Conservation (phyloP, 2,329 filamentous ascomycete species). For the Ustulina deusta region DNA sequence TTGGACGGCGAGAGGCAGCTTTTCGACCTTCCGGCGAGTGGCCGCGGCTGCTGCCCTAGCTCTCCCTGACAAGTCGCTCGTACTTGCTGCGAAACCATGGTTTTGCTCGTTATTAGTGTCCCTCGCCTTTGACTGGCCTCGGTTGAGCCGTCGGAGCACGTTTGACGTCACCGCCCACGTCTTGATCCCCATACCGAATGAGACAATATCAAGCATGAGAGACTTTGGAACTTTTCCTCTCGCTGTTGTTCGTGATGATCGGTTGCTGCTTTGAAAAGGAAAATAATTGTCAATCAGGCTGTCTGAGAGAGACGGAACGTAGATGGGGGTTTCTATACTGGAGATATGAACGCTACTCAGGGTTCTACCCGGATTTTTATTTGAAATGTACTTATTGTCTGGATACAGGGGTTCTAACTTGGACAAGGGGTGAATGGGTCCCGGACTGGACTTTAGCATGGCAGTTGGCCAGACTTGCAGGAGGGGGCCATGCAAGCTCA, state of each 20-base stretch:
- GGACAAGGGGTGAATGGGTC: constrained; percentile 21
- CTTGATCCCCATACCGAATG: constrained; percentile 34
- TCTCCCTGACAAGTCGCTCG: constrained; percentile 18
- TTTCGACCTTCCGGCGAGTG: constrained; percentile 24
- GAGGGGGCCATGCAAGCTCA: constrained; percentile 17
- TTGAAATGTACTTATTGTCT: constrained; percentile 24
- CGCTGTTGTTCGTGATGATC: background rate
- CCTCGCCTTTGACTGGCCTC: constrained; percentile 16
- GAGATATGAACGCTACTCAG: constrained; percentile 17
- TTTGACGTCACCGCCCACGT: constrained; percentile 40
- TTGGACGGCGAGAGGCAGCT: constrained; percentile 37
- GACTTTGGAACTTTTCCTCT: background rate
- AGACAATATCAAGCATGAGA: constrained; percentile 34
- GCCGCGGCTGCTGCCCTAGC: constrained; percentile 20
- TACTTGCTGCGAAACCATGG: constrained; percentile 12
- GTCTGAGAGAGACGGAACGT: constrained; percentile 2
- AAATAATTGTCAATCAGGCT: background rate
- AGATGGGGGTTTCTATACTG: constrained; percentile 10
- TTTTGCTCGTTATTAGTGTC: constrained; percentile 13
- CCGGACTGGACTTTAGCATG: background rate
- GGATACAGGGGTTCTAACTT: constrained; percentile 14
- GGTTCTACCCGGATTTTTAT: constrained; percentile 23
- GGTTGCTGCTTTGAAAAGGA: constrained; percentile 1
- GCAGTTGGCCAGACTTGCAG: constrained; percentile 3
- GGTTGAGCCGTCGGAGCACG: constrained; percentile 31